A percentile compares a stretch with the other conserved stretches of the same genome.
These are phyloP conservation scores for Acephala macrosclerotiorum DNA, from an alignment of 2,329 filamentous ascomycete genomes.

Conservation along the genomic window DNA sequence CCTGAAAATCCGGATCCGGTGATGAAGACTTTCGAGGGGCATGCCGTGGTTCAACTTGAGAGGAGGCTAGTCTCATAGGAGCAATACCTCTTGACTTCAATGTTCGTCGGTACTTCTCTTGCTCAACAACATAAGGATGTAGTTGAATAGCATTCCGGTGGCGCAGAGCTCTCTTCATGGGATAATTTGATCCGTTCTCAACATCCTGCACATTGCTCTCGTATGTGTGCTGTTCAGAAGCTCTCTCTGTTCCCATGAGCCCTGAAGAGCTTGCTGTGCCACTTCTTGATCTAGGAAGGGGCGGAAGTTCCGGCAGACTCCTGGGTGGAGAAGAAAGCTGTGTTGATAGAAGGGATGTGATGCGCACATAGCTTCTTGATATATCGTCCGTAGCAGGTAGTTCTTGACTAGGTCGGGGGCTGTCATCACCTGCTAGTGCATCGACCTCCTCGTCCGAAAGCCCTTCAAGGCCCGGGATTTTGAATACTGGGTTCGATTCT, in stretches of 20 bases:
- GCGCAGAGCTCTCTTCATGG: conserved; percentile 35
- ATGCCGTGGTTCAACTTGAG: conserved; percentile 31
- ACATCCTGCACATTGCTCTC: neutral
- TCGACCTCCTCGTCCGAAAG: conserved; percentile 18
- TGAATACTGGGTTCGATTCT: conserved; percentile 25
- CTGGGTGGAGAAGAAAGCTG: conserved; percentile 38
- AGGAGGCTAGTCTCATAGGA: conserved; percentile 40
- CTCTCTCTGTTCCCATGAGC: too few species aligned
- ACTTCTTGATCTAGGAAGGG: neutral
- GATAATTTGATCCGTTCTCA: conserved; percentile 2
- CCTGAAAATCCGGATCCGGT: conserved; percentile 34
- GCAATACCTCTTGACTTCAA: conserved; percentile 41
- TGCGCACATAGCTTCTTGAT: conserved; percentile 48
- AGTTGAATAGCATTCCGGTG: conserved; percentile 44
- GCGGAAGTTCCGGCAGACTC: conserved; percentile 26
- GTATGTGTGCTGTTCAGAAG: neutral
- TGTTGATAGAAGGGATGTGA: conserved; percentile 45
- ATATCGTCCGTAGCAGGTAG: conserved; percentile 44
- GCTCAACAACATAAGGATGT: conserved; percentile 44
- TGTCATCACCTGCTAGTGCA: neutral
- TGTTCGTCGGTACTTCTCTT: conserved; percentile 41
- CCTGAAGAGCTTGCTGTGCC: neutral
- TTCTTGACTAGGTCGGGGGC: neutral
- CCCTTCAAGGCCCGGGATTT: conserved; percentile 23
- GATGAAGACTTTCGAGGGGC: conserved; percentile 20